Conservation (phyloP, 331 rosid species). For the Quercus tomentella region DNA sequence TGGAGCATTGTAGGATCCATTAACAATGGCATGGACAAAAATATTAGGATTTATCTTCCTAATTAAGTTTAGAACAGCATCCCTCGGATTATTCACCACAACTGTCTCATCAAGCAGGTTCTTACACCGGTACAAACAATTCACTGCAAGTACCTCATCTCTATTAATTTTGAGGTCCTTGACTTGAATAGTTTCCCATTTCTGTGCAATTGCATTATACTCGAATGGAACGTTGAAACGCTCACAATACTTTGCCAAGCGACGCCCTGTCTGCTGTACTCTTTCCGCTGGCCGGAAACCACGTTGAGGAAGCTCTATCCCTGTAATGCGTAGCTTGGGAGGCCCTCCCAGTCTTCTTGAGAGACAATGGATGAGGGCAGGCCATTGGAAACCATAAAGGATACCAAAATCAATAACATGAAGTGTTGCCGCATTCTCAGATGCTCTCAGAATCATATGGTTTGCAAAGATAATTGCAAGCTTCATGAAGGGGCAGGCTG, state of each 20-base stretch:
- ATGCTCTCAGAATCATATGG: constrained; percentile 18
- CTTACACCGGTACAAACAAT: not conserved
- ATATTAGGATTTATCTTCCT: constrained; percentile 10
- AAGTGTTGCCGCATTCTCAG: constrained; percentile 26
- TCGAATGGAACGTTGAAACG: not conserved
- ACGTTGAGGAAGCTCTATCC: constrained; percentile 59
- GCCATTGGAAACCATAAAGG: constrained; percentile 74
- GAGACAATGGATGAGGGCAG: constrained; percentile 36
- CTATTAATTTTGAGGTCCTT: constrained; percentile 1
- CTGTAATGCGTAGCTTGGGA: constrained; percentile 61
- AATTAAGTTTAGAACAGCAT: constrained; percentile 10
- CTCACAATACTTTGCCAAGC: constrained; percentile 18
- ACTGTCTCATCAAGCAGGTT: constrained; percentile 16
- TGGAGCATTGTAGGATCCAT: constrained; percentile 17
- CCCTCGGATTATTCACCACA: not conserved
- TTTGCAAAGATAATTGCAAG: constrained; percentile 28
- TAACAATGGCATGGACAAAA: constrained; percentile 7
- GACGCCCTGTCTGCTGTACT: constrained; percentile 34
- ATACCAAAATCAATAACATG: constrained; percentile 68
- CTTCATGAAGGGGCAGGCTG: constrained; percentile 53
- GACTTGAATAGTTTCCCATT: not conserved
- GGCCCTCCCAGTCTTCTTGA: constrained; percentile 49
- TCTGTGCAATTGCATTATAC: constrained; percentile 7
- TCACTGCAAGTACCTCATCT: not conserved
- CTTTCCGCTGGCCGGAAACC: constrained; percentile 51